Percentiles rank a stretch among this genome's conserved stretches.
Evolutionary conservation across 257 asterid species (phyloP).

Genomic region (Solanum piurae): DNA sequence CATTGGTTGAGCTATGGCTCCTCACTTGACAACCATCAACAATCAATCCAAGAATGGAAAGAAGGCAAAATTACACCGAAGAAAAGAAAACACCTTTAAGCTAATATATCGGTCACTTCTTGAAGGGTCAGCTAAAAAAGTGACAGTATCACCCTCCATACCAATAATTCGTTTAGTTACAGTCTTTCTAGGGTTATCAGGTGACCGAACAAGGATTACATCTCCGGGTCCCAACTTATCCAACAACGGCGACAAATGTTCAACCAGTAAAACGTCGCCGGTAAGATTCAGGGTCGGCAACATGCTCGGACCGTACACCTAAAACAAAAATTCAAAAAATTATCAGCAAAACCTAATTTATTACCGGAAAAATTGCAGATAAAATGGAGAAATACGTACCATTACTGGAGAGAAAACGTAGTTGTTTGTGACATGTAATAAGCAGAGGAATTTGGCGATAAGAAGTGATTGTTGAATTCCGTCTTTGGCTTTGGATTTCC

Average conservation of each 20-base stretch:
- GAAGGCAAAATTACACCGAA: not conserved
- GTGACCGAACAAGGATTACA: slow-evolving; percentile 67
- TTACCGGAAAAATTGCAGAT: not conserved
- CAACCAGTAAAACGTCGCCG: slow-evolving; percentile 78
- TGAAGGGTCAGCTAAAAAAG: slow-evolving; percentile 55
- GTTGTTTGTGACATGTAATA: slow-evolving; percentile 56
- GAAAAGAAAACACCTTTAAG: slow-evolving; percentile 34
- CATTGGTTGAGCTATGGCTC: not conserved
- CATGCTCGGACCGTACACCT: slow-evolving; percentile 90
- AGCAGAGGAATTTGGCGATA: slow-evolving; percentile 56
- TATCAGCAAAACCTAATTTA: not conserved
- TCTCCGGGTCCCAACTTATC: slow-evolving; percentile 71
- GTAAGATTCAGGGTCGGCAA: slow-evolving; percentile 83
- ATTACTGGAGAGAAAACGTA: slow-evolving; percentile 65
- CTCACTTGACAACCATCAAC: not conserved
- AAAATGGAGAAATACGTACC: slow-evolving; percentile 16
- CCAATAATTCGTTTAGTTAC: slow-evolving; percentile 78
- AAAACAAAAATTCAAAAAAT: not conserved
- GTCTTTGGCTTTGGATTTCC: slow-evolving; percentile 51
- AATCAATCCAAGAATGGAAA: not conserved
- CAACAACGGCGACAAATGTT: slow-evolving; percentile 59
- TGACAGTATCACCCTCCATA: slow-evolving; percentile 65
- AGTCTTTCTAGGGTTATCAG: slow-evolving; percentile 68
- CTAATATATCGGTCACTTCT: slow-evolving; percentile 31
- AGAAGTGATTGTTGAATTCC: slow-evolving; percentile 37